Conservation (phyloP, 192 early-diverging fungal species). For the Glomus cerebriforme region DNA sequence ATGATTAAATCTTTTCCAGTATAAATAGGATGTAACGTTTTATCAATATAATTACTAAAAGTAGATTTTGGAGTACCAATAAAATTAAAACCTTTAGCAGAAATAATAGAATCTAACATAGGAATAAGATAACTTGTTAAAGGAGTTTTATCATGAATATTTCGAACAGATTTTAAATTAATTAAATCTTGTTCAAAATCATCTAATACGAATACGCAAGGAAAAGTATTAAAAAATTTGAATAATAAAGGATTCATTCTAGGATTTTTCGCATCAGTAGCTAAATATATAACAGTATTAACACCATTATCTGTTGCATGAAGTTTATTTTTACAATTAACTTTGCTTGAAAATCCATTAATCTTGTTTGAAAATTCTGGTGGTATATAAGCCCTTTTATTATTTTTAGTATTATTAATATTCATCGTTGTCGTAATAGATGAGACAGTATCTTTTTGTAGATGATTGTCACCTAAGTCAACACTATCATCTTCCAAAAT, state of each 20-base stretch:
- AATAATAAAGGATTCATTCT: conserved; percentile 49
- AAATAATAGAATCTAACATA: conserved; percentile 59
- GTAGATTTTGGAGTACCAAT: conserved; percentile 55
- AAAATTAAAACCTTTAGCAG: conserved; percentile 54
- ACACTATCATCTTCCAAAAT: conserved; percentile 33
- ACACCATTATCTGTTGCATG: neutral
- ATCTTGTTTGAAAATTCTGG: neutral
- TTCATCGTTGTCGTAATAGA: neutral
- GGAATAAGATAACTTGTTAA: conserved; percentile 54
- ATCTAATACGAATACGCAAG: conserved; percentile 53
- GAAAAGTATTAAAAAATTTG: conserved; percentile 52
- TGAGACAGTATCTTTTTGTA: neutral
- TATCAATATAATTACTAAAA: conserved; percentile 36
- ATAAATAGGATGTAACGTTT: neutral
- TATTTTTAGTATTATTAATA: neutral
- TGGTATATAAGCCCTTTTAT: neutral
- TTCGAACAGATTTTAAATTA: conserved; percentile 39
- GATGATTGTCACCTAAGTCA: neutral
- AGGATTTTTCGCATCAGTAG: conserved; percentile 43
- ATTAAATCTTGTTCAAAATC: conserved; percentile 49
- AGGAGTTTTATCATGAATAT: conserved; percentile 47
- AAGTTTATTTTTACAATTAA: conserved; percentile 2
- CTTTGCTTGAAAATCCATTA: neutral
- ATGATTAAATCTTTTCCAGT: neutral
- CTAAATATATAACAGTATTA: conserved; percentile 38